Percentiles rank a stretch among this genome's conserved stretches.
Evolutionary conservation across 2,329 filamentous ascomycete species (phyloP).

Genomic region (Xylariaceae sp.): DNA sequence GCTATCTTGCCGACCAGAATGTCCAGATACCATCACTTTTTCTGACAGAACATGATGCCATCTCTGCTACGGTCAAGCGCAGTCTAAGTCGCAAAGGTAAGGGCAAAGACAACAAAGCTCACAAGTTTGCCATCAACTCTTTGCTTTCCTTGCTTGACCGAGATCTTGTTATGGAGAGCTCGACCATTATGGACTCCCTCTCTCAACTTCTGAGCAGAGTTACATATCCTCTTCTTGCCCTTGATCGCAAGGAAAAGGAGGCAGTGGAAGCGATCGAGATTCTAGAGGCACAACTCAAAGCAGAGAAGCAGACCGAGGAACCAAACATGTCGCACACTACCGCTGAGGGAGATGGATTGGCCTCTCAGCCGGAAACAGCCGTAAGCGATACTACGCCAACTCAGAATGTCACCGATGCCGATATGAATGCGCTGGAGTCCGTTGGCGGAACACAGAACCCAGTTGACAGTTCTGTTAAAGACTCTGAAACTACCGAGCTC

Average conservation of each 20-base stretch:
- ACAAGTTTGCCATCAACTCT: constrained; percentile 89
- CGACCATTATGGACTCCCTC: constrained; percentile 91
- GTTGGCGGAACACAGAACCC: constrained; percentile 7
- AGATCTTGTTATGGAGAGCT: constrained; percentile 94
- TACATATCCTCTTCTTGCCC: constrained; percentile 75
- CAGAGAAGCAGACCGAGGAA: constrained; percentile 16
- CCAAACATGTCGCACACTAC: constrained; percentile 9
- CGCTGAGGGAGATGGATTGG: not conserved
- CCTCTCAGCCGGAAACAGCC: constrained; percentile 12
- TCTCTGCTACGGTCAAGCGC: constrained; percentile 70
- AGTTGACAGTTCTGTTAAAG: constrained; percentile 19
- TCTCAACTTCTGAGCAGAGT: constrained; percentile 84
- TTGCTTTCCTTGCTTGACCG: constrained; percentile 83
- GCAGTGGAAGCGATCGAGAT: constrained; percentile 36
- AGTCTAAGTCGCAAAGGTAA: constrained; percentile 81
- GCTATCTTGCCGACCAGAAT: constrained; percentile 79
- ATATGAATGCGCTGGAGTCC: constrained; percentile 16
- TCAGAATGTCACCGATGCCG: not conserved
- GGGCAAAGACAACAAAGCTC: constrained; percentile 75
- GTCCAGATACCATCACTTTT: constrained; percentile 87
- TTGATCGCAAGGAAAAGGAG: constrained; percentile 63
- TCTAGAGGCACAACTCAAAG: constrained; percentile 28
- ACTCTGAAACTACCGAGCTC: constrained; percentile 26
- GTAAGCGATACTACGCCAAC: not conserved
- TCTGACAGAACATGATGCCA: constrained; percentile 83